Base-by-base conservation (phyloP, 2,329 filamentous ascomycete species). In the Colletotrichum higginsianum region DNA sequence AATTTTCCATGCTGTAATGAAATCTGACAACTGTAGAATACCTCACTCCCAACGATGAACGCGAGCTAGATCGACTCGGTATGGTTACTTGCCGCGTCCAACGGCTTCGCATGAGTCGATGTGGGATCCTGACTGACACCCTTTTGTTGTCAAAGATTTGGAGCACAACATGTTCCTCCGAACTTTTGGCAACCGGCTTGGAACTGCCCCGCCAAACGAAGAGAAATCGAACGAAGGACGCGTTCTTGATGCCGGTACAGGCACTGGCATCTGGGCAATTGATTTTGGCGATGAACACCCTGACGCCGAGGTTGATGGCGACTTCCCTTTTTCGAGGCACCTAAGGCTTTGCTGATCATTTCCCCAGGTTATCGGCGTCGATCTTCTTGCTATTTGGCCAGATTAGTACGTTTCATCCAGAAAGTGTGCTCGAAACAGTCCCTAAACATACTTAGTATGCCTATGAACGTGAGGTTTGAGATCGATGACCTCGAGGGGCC, bases 331-430 rank as follows among this genome's bases (percentile, higher is more conserved):
- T 15, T 16, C 11, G 16, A 3, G n/a, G 44, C 11, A 18, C 11
- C 23, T 21, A 11, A 21, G 16, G 12, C 16, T 30, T 30, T 30
- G 42, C 13, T 42, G 4, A 62, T 7, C 9, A 12, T 12, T 23
- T 18, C 18, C 38, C 12, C 49, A 73, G 71, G 88, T 80, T 3
- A 83, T 85, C 49, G 88, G 88, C 7, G 86, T 87, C 4, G 88
- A 91, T 73, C 81, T 91, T 1, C 89, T 86, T 18, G 87, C 88
- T 0, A 88, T 89, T 13, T 88, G 90, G 70, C 80, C 80, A 1
- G 26, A 35, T 55, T 79, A 75, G 78, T 78, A 60, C 47, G 73
- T 86, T 87, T 74, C 92, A 91, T 74, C 26, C 9, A 13, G 13
- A 13, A 16, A 7, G 12, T n/a, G n/a, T 40, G 2, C 7, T 9